phyloP scores from a whole-genome alignment of 2,329 filamentous ascomycete genomes.

The Phaeomoniella chlamydospora region DNA sequence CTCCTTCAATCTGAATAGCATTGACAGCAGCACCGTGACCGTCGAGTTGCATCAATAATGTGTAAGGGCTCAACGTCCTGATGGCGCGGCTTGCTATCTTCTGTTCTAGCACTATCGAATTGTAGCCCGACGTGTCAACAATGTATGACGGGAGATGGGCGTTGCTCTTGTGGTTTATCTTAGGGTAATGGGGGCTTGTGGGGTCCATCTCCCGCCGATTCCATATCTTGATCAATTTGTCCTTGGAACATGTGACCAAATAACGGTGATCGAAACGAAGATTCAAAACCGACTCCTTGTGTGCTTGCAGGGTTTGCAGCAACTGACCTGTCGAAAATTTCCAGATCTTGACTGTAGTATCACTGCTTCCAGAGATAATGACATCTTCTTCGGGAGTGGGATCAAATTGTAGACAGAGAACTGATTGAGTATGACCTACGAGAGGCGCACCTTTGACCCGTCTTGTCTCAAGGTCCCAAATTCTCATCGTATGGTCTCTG shows the following conservation, averaged over 20 bases:
- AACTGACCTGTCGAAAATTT: slow-evolving; percentile 79
- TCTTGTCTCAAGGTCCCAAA: slow-evolving; percentile 78
- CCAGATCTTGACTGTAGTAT: slow-evolving; percentile 84
- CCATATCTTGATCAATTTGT: slow-evolving; percentile 94
- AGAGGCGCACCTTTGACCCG: slow-evolving; percentile 64
- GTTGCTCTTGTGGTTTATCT: slow-evolving; percentile 16
- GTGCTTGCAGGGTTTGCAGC: slow-evolving; percentile 65
- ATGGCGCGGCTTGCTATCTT: slow-evolving; percentile 25
- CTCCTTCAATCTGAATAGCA: slow-evolving; percentile 75
- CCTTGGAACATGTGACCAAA: slow-evolving; percentile 92
- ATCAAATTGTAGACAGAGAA: slow-evolving; percentile 91
- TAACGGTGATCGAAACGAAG: slow-evolving; percentile 84
- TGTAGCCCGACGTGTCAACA: slow-evolving; percentile 29
- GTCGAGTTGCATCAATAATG: slow-evolving; percentile 62
- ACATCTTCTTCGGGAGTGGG: slow-evolving; percentile 74
- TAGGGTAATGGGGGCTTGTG: slow-evolving; percentile 28
- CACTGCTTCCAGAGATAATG: slow-evolving; percentile 90
- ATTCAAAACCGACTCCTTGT: slow-evolving; percentile 84
- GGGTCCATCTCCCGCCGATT: slow-evolving; percentile 55
- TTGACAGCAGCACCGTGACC: slow-evolving; percentile 90
- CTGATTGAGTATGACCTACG: slow-evolving; percentile 65
- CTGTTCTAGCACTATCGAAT: slow-evolving; percentile 26
- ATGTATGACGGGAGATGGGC: slow-evolving; percentile 35
- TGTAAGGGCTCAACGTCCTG: slow-evolving; percentile 47
- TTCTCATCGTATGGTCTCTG: slow-evolving; percentile 70